Base-by-base conservation (phyloP, 2,329 filamentous ascomycete genomes). In the Venturia nashicola region DNA sequence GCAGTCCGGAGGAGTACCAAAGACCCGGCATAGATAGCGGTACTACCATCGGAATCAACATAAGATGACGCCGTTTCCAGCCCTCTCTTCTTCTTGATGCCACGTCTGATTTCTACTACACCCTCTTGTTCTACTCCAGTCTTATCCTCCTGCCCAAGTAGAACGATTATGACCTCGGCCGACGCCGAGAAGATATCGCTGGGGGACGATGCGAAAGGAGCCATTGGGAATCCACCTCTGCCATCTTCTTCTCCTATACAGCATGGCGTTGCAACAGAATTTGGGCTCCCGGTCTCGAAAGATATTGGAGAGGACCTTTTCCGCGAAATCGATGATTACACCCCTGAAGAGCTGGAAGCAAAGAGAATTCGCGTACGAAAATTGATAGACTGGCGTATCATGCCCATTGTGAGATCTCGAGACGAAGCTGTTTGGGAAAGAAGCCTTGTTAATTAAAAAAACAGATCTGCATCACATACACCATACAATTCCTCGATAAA, bases 251-350 rank as follows among this genome's bases (percentile, higher is more conserved):
- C 51, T 20, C 36, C 51, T 18, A 36, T 36, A 27, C 51, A 55
- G 23, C 51, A 55, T 55, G 51, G 51, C 11, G 36, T 55, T 36
- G 51, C 51, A 34, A n/a, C 51, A 55, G 51, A 55, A n/a, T 6
- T 55, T 18, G 32, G 27, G 12, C 51, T 55, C 18, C 51, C 51
- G 27, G 51, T 36, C 18, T 32, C 51, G 5, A 55, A 69, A 51
- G 77, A 80, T 67, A 79, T 79, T 42, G 77, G 73, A 34, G 77
- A 76, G 5, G 73, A 78, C 27, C 69, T 79, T n/a, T 80, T 76
- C 64, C 71, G 76, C 9, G 77, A 79, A 68, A 75, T 75, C 3
- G 73, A 73, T 42, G 75, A 78, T 44, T 74, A 78, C 43, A 74
- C 76, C 0, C 67, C 72, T 20, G 76, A 78, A 68, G 77, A 79